Evolutionary conservation across 139 green algal species (phyloP).

Genomic region (Ulvella scutata): DNA sequence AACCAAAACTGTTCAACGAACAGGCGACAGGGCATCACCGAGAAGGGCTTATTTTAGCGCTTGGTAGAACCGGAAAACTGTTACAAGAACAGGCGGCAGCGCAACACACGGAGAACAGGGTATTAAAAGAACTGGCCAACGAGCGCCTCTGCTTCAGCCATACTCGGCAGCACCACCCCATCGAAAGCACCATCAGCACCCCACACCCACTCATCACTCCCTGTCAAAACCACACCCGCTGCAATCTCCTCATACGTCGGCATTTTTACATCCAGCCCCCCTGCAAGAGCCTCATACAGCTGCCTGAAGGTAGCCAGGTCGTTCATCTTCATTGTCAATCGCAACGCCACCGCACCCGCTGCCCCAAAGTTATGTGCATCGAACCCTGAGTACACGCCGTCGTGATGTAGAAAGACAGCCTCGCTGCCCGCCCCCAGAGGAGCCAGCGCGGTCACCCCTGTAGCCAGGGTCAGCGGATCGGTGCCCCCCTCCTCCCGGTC

Average conservation of each 20-base stretch:
- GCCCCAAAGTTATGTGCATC: not conserved
- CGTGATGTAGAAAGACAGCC: not conserved
- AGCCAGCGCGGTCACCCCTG: not conserved
- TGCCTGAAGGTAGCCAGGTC: not conserved
- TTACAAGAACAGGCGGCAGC: no score
- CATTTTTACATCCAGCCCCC: not conserved
- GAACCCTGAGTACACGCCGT: not conserved
- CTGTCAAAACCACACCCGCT: not conserved
- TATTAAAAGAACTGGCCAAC: not conserved
- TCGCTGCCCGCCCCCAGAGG: not conserved
- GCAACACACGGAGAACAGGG: no score
- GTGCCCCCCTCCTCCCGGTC: not conserved
- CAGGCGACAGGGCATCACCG: no score
- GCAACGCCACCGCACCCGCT: not conserved
- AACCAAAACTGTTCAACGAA: no score
- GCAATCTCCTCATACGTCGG: not conserved
- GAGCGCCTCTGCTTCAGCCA: not conserved
- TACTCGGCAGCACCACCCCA: not conserved
- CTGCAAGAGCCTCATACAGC: not conserved
- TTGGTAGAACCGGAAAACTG: no score
- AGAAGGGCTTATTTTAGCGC: no score
- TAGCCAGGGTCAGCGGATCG: not conserved
- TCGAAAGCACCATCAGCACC: not conserved
- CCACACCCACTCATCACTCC: not conserved
- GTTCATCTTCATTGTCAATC: not conserved